These are phyloP conservation scores for Thielaviopsis populi DNA, from an alignment of 2,329 filamentous ascomycete species.

Conservation along the genomic window DNA sequence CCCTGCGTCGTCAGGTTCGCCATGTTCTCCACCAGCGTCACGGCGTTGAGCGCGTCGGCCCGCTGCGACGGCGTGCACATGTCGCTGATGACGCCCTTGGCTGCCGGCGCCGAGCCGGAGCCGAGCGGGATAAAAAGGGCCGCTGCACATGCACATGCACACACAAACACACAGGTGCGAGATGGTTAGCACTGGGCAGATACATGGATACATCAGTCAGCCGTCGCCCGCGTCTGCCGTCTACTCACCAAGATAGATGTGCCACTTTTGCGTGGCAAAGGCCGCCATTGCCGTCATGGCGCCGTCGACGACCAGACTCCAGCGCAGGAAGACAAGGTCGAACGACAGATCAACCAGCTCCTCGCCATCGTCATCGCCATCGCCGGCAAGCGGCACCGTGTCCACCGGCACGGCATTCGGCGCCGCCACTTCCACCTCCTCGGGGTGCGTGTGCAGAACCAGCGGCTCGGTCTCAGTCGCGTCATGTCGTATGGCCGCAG, in stretches of 20 bases:
- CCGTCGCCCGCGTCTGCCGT: too few species aligned
- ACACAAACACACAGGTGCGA: neutral
- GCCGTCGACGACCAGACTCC: conserved; percentile 50
- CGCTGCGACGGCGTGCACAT: conserved; percentile 49
- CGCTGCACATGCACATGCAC: conserved; percentile 25
- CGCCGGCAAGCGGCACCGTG: conserved; percentile 22
- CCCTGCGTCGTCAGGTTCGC: conserved; percentile 48
- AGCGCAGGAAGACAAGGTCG: conserved; percentile 52
- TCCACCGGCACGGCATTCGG: conserved; percentile 33
- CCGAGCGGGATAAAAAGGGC: conserved; percentile 51
- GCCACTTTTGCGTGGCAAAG: conserved; percentile 48
- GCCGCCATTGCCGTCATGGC: conserved; percentile 46
- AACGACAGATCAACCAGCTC: conserved; percentile 32
- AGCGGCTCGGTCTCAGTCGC: neutral
- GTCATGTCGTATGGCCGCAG: conserved; percentile 9
- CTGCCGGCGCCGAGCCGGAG: conserved; percentile 52
- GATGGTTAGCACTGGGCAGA: neutral
- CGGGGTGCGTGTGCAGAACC: conserved; percentile 26
- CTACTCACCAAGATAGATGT: conserved; percentile 48
- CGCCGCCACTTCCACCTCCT: conserved; percentile 29
- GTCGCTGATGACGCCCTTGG: conserved; percentile 58
- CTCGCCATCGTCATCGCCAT: conserved; percentile 28
- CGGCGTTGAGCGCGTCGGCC: conserved; percentile 51
- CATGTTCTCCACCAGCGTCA: conserved; percentile 56
- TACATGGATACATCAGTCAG: too few species aligned